These are phyloP conservation scores for Amphirosellinia nigrospora DNA, from an alignment of 495 filamentous ascomycete genomes.

Conservation along the genomic window DNA sequence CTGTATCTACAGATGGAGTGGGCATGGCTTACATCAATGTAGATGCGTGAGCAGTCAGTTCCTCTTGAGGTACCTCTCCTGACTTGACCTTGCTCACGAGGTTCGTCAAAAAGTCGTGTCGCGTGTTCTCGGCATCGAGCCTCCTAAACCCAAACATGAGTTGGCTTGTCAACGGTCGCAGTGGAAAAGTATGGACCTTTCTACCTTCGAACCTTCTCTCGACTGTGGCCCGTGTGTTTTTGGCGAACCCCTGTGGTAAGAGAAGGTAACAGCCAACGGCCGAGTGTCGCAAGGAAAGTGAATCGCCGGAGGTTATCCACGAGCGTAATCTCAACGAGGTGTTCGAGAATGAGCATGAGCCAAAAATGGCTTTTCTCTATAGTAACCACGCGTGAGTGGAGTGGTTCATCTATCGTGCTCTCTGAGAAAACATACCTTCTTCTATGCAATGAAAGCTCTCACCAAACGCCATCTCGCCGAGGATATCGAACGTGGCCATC, in stretches of 20 bases:
- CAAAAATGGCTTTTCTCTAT: not conserved
- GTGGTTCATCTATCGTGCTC: not conserved
- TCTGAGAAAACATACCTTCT: conserved; percentile 4
- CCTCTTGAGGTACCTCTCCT: conserved; percentile 16
- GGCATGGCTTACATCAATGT: conserved; percentile 17
- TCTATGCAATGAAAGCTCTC: conserved; percentile 36
- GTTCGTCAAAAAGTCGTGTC: conserved; percentile 25
- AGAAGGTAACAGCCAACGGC: not conserved
- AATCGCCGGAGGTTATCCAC: conserved; percentile 30
- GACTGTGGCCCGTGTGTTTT: not conserved
- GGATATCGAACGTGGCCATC: conserved; percentile 38
- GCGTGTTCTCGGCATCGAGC: conserved; percentile 10
- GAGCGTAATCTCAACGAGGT: not conserved
- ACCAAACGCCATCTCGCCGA: conserved; percentile 47
- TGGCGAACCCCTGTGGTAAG: not conserved
- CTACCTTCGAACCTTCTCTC: not conserved
- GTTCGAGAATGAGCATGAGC: not conserved
- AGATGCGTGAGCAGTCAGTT: conserved; percentile 24
- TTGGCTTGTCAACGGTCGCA: not conserved
- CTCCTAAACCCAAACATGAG: not conserved
- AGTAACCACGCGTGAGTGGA: conserved; percentile 7
- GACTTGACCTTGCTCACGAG: conserved; percentile 22
- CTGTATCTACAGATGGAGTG: no score
- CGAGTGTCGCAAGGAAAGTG: conserved; percentile 6
- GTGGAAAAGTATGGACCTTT: not conserved